Conservation (phyloP, 768 basidiomycete species). For the Amanita rubescens region DNA sequence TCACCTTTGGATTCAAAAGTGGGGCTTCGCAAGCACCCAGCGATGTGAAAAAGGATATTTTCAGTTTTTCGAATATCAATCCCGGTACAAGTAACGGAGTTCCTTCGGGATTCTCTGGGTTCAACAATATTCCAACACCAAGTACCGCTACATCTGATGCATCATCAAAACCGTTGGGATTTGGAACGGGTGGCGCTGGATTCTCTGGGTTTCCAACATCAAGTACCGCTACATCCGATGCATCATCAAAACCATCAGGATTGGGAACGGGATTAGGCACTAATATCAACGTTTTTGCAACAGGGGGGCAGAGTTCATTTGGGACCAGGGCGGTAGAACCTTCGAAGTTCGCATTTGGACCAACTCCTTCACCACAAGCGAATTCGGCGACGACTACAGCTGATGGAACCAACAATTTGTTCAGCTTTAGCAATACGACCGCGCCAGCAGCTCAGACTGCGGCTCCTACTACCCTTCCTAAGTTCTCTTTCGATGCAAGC, state of each 20-base stretch:
- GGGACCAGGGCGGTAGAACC: conserved; percentile 10
- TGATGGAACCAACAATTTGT: not conserved
- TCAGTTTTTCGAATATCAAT: not conserved
- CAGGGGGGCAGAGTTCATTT: not conserved
- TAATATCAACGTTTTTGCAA: not conserved
- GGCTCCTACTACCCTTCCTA: not conserved
- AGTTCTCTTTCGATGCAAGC: conserved; percentile 2
- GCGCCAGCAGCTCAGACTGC: not conserved
- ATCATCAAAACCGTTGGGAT: not conserved
- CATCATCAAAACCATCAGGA: not conserved
- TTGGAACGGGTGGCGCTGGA: no score
- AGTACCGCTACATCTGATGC: not conserved
- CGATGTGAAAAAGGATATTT: not conserved
- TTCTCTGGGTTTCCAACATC: not conserved
- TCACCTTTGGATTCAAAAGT: not conserved
- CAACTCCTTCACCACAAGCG: not conserved
- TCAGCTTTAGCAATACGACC: not conserved
- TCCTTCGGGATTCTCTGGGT: not conserved
- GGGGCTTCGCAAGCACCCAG: not conserved
- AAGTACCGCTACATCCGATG: not conserved
- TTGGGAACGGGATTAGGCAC: not conserved
- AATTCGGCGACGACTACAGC: not conserved
- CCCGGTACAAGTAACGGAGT: not conserved
- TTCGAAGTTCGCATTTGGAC: conserved; percentile 12
- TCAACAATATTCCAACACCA: not conserved